Conservation (phyloP, 1,284 basidiomycete genomes). For the Xerocomus minutiporus region DNA sequence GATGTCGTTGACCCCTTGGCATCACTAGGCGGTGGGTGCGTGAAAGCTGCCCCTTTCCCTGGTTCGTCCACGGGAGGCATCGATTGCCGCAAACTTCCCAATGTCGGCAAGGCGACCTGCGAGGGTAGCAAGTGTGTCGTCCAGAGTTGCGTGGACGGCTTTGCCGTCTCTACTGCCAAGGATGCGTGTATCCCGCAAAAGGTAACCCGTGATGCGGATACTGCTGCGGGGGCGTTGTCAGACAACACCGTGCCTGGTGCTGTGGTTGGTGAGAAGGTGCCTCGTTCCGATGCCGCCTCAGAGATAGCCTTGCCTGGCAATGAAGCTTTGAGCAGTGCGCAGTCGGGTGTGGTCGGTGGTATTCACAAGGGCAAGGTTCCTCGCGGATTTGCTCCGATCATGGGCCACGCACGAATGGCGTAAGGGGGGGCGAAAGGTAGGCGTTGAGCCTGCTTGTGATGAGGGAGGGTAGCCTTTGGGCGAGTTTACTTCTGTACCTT, state of each 20-base stretch:
- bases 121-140: background rate
- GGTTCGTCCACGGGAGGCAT: background rate
- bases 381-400: background rate
- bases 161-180: background rate
- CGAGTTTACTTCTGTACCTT: background rate
- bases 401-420: background rate
- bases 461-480: background rate
- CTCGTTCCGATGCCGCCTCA: background rate
- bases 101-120: background rate
- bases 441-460: background rate
- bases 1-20: background rate
- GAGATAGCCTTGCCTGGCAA: background rate
- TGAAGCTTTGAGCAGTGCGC: background rate
- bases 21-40: background rate
- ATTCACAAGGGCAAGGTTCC: background rate
- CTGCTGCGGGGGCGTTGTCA: background rate
- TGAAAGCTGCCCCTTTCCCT: background rate
- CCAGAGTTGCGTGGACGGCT: background rate
- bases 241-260: background rate
- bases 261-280: background rate
- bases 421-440: background rate
- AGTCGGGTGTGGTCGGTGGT: background rate
- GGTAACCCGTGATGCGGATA: background rate
- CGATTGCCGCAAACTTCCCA: background rate
- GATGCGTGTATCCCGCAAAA: background rate